Conservation (phyloP, 345 rosid species). For the Cochlearia excelsa region DNA sequence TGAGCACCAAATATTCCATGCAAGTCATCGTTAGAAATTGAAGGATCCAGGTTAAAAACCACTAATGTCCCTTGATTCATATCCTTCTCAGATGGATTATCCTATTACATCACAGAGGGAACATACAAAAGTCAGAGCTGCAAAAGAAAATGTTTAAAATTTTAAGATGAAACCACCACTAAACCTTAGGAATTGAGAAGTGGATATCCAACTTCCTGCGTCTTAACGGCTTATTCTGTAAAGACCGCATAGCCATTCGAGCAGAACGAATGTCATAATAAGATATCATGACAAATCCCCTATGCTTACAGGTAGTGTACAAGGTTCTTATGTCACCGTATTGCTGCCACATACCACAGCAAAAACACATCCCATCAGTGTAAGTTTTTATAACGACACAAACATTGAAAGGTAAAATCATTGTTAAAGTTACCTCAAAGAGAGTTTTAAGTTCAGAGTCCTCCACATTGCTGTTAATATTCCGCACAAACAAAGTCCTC, state of each 20-base stretch:
- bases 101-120: constrained; percentile 36
- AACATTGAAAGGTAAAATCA: not conserved
- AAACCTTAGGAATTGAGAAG: constrained; percentile 86
- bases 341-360: constrained; percentile 50
- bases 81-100: constrained; percentile 71
- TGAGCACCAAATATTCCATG: constrained; percentile 69
- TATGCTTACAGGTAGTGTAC: constrained; percentile 78
- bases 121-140: constrained; percentile 5
- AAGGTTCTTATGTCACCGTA: constrained; percentile 78
- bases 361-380: constrained; percentile 20
- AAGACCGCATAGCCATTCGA: constrained; percentile 70
- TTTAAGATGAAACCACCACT: not conserved
- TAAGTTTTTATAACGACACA: constrained; percentile 6
- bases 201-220: constrained; percentile 82
- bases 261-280: constrained; percentile 86
- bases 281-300: constrained; percentile 93
- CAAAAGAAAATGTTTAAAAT: not conserved
- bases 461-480: constrained; percentile 79
- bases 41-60: constrained; percentile 75
- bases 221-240: constrained; percentile 80
- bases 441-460: constrained; percentile 64
- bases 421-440: constrained; percentile 52
- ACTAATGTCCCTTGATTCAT: constrained; percentile 81
- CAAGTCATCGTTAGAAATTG: constrained; percentile 79
- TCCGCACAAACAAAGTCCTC: constrained; percentile 76